Evolutionary conservation across 805 yeast species (phyloP), one percentile per base, ranked within the genome.

Genomic region (Lipomyces chichibuensis): DNA sequence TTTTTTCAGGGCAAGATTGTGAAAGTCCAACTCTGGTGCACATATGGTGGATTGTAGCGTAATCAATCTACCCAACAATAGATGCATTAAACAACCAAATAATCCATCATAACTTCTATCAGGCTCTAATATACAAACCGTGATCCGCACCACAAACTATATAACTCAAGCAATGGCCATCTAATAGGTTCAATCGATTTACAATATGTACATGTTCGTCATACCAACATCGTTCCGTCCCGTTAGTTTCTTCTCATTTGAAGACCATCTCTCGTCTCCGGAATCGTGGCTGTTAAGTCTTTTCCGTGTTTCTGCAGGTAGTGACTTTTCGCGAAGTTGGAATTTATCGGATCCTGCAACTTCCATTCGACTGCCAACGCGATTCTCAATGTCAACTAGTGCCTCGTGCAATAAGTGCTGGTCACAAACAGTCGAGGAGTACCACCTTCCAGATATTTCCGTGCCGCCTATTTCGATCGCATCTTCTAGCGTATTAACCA

Each of bases 371-470:
- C 49, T 17, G 49, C 11, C 23, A 43, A 43, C 49, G 20, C 49
- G 49, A 43, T 43, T 43, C 49, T 43, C 49, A 3, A 17, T n/a
- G 9, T 43, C 23, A n/a, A 43, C 49, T 17, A 43, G 13, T n/a
- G 49, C 49, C 11, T 43, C 49, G 11, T 43, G 49, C 49, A 43
- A 43, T n/a, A n/a, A 17, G 20, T 17, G 3, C 49, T 9, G 33
- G 8, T 23, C 55, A 7, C 59, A 56, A 33, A 56, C 33, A 27
- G 43, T 56, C 55, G 49, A 39, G n/a, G 59, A 33, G 33, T 56
- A 56, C 59, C 59, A 56, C 49, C 59, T 33, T 35, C 59, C 59
- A 9, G 29, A 39, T 39, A 56, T 49, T 14, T 56, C 59, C 17
- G 27, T 39, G n/a, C 29, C 27, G 33, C 29, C 37, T 14, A 56